phyloP scores from a whole-genome alignment of 257 asterid species.

The Jacaranda copaia region DNA sequence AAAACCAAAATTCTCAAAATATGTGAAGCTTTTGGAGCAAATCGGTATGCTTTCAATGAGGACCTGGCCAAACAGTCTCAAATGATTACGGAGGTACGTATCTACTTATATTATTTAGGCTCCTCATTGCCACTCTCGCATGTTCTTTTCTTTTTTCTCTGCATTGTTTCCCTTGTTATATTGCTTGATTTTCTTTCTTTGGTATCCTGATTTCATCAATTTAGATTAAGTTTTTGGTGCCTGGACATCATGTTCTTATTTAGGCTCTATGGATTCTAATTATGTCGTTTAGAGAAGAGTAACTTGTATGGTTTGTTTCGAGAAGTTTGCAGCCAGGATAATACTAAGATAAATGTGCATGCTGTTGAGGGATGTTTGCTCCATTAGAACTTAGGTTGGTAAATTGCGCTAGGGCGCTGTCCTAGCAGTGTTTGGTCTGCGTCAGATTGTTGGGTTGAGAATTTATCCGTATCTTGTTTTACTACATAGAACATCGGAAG shows the following conservation, averaged over 20 bases:
- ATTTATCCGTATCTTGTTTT: background rate
- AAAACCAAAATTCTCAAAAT: conserved; percentile 88
- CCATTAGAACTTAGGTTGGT: background rate
- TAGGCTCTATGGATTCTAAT: background rate
- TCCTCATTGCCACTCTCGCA: background rate
- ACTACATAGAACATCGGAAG: background rate
- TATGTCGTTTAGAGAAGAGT: conserved; percentile 1
- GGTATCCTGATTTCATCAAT: background rate
- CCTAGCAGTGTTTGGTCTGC: background rate
- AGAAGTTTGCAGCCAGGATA: conserved; percentile 1
- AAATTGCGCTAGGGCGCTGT: background rate
- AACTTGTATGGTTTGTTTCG: background rate
- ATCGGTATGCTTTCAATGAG: conserved; percentile 83
- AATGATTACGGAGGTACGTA: conserved; percentile 73
- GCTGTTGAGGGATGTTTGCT: background rate
- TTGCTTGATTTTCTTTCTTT: background rate
- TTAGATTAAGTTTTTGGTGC: background rate
- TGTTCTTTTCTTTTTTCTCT: background rate
- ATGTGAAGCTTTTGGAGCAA: conserved; percentile 99
- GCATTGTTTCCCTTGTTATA: conserved; percentile 17
- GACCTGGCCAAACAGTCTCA: conserved; percentile 83
- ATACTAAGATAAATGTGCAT: background rate
- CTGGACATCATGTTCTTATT: background rate
- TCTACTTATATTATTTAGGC: background rate
- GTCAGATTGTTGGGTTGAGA: background rate